Conservation (phyloP, 1,139 yeast genomes). For the Diutina sp. region DNA sequence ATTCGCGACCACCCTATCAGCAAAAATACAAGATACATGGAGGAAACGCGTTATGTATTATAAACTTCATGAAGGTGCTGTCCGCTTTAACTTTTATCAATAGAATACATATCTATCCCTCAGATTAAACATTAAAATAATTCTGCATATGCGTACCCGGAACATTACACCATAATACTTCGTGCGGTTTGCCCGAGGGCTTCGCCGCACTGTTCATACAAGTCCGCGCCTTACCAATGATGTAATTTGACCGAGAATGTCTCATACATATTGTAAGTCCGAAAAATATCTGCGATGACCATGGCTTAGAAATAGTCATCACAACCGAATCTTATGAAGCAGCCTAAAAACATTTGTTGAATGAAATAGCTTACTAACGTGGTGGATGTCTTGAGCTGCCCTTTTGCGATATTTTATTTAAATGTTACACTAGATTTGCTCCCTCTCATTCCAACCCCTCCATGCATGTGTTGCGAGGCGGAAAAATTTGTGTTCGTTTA, state of each 20-base stretch:
- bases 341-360: too few relatives aligned
- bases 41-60: too few relatives aligned
- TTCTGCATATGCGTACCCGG: neutral
- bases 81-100: too few relatives aligned
- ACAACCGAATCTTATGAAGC: too few relatives aligned
- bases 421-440: too few relatives aligned
- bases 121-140: too few relatives aligned
- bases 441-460: neutral
- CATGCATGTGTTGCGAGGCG: neutral
- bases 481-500: neutral
- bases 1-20: neutral
- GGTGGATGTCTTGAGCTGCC: too few relatives aligned
- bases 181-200: neutral
- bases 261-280: neutral
- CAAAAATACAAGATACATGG: neutral
- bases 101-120: too few relatives aligned
- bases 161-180: neutral
- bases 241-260: neutral
- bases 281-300: neutral
- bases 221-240: neutral
- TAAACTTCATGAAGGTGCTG: too few relatives aligned
- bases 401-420: too few relatives aligned
- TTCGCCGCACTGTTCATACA: neutral
- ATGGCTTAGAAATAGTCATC: neutral
- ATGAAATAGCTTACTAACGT: too few relatives aligned